A percentile compares a stretch with the other conserved stretches of the same genome.
These are phyloP conservation scores for Fusarium redolens DNA, from an alignment of 2,329 filamentous ascomycete species.

Conservation along the genomic window DNA sequence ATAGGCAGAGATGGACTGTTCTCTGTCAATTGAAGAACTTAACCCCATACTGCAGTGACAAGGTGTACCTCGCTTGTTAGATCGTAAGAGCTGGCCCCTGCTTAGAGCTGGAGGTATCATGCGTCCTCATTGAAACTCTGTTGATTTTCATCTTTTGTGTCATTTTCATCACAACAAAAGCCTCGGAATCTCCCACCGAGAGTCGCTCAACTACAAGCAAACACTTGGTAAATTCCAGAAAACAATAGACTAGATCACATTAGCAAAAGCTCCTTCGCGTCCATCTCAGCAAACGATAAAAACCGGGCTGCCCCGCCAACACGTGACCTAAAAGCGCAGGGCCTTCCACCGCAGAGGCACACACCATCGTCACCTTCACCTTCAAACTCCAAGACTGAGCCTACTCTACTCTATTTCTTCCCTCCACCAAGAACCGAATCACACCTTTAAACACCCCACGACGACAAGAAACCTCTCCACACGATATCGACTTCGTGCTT, in stretches of 20 bases:
- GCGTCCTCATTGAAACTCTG: constrained; percentile 2
- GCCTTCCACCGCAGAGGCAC: constrained; percentile 44
- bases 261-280: constrained; percentile 1
- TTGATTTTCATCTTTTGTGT: background rate
- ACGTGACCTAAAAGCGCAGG: constrained; percentile 48
- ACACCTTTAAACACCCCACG: constrained; percentile 22
- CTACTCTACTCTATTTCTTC: constrained; percentile 43
- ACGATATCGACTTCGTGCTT: constrained; percentile 34
- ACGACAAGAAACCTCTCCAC: constrained; percentile 28
- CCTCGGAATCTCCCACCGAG: background rate
- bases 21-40: background rate
- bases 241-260: background rate
- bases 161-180: background rate
- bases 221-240: constrained; percentile 16
- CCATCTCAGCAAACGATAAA: constrained; percentile 14
- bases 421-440: constrained; percentile 35
- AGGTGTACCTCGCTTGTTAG: constrained; percentile 6
- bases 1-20: background rate
- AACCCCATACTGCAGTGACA: background rate
- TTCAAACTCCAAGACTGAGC: constrained; percentile 44
- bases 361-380: constrained; percentile 46
- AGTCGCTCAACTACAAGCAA: background rate
- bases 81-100: constrained; percentile 14
- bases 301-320: constrained; percentile 47
- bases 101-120: background rate